phyloP scores from a whole-genome alignment of 2,329 filamentous ascomycete genomes.

The Cucurbitaria berberidis region DNA sequence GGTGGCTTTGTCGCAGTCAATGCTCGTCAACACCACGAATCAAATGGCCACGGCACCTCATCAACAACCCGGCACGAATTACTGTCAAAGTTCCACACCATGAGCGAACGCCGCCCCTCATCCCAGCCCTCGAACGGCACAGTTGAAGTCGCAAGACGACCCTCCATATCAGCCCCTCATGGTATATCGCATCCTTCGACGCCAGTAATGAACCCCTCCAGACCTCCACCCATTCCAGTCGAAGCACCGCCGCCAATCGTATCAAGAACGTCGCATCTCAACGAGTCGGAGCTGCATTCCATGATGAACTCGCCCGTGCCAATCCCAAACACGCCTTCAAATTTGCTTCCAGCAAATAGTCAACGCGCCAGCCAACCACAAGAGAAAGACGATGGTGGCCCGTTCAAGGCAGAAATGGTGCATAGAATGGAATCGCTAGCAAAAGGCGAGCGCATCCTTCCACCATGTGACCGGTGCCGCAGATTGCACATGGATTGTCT shows the following conservation, averaged over 20 bases:
- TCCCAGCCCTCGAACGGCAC: constrained; percentile 34
- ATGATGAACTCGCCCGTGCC: constrained; percentile 57
- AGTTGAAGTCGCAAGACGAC: constrained; percentile 29
- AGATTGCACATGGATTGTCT: constrained; percentile 80
- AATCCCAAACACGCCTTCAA: constrained; percentile 62
- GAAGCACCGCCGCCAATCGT: constrained; percentile 25
- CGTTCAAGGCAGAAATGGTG: constrained; percentile 70
- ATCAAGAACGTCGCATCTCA: constrained; percentile 33
- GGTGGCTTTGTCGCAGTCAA: constrained; percentile 67
- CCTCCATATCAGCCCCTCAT: constrained; percentile 33
- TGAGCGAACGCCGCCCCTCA: constrained; percentile 57
- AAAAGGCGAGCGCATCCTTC: constrained; percentile 76
- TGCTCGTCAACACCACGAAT: constrained; percentile 51
- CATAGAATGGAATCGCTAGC: constrained; percentile 76
- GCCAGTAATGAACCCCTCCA: constrained; percentile 28
- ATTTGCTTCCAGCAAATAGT: constrained; percentile 56
- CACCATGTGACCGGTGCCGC: constrained; percentile 83
- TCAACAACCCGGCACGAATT: constrained; percentile 64
- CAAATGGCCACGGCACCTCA: constrained; percentile 58
- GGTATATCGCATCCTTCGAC: constrained; percentile 36
- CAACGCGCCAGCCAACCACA: constrained; percentile 44
- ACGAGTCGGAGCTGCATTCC: constrained; percentile 49
- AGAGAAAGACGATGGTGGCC: constrained; percentile 64
- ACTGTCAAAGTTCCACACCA: constrained; percentile 67
- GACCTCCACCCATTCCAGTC: constrained; percentile 35